These are phyloP conservation scores for Fusarium piperis DNA, from an alignment of 2,329 filamentous ascomycete genomes.

Conservation along the genomic window DNA sequence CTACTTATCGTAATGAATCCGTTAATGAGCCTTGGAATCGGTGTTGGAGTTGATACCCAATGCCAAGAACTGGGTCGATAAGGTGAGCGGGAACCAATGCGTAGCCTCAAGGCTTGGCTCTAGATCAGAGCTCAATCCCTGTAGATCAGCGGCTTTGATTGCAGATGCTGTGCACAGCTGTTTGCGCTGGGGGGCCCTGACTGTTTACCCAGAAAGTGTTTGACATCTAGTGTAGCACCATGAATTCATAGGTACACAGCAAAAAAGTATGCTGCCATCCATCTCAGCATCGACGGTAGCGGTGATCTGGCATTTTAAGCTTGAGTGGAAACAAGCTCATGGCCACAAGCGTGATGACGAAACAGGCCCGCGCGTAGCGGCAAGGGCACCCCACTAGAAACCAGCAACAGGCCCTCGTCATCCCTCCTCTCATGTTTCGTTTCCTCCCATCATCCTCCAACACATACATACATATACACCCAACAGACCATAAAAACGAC, in stretches of 20 bases:
- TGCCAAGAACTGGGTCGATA: slow-evolving; percentile 8
- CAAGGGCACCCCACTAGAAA: slow-evolving; percentile 21
- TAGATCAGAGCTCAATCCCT: slow-evolving; percentile 25
- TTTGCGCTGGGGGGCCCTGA: not conserved
- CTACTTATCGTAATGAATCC: not conserved
- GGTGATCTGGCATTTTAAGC: slow-evolving; percentile 15
- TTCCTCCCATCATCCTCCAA: slow-evolving; percentile 1
- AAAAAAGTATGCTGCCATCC: not conserved
- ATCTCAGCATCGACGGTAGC: not conserved
- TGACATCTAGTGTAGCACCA: not conserved
- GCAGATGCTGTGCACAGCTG: not conserved
- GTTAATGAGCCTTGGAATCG: not conserved
- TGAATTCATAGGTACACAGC: not conserved
- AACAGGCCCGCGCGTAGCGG: slow-evolving; percentile 26
- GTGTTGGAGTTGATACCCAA: not conserved
- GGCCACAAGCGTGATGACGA: slow-evolving; percentile 32
- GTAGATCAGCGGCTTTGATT: slow-evolving; percentile 23
- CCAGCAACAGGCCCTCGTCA: slow-evolving; percentile 26
- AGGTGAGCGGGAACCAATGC: slow-evolving; percentile 5
- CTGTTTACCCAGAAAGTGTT: not conserved
- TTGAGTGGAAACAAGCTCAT: slow-evolving; percentile 35
- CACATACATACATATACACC: slow-evolving; percentile 14
- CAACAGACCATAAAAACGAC: slow-evolving; percentile 24
- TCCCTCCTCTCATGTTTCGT: slow-evolving; percentile 30
- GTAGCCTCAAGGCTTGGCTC: slow-evolving; percentile 22